Conservation (phyloP, 2,329 filamentous ascomycete genomes). For the Myriangium duriaei region DNA sequence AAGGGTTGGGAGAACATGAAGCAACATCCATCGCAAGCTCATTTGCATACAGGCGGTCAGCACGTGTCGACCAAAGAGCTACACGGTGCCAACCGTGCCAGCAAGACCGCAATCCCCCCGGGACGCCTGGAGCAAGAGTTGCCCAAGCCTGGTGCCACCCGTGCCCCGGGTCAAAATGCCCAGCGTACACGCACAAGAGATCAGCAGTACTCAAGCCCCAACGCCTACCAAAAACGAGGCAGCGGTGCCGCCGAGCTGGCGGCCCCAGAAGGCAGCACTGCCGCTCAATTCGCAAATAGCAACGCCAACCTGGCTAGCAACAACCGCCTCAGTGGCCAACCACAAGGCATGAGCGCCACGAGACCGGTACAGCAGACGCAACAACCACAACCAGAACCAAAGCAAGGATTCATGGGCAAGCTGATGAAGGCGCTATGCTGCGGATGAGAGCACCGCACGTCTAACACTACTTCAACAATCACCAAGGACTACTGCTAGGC, state of each 20-base stretch:
- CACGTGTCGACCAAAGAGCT: slow-evolving; percentile 77
- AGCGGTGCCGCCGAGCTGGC: slow-evolving; percentile 70
- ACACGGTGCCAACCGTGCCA: slow-evolving; percentile 57
- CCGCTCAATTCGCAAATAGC: slow-evolving; percentile 94
- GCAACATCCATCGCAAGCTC: slow-evolving; percentile 55
- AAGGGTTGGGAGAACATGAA: slow-evolving; percentile 84
- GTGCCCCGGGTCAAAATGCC: slow-evolving; percentile 49
- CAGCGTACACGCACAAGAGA: slow-evolving; percentile 14
- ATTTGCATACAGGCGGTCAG: slow-evolving; percentile 59
- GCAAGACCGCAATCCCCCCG: slow-evolving; percentile 37
- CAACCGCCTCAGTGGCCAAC: slow-evolving; percentile 9
- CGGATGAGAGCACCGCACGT: slow-evolving; percentile 35
- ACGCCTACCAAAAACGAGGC: slow-evolving; percentile 50
- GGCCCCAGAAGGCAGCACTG: slow-evolving; percentile 69
- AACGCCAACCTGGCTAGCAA: slow-evolving; percentile 61
- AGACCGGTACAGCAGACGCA: slow-evolving; percentile 22
- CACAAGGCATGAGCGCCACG: slow-evolving; percentile 11
- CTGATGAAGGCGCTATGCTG: slow-evolving; percentile 89
- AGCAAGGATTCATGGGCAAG: slow-evolving; percentile 78
- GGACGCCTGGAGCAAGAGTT: slow-evolving; percentile 36
- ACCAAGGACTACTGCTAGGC: too few species aligned
- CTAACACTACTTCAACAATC: not conserved
- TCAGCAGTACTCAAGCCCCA: slow-evolving; percentile 19
- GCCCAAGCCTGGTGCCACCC: slow-evolving; percentile 50
- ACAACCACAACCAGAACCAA: slow-evolving; percentile 50